Evolutionary conservation across 345 rosid genomes (phyloP), one percentile per base, ranked within the genome.

Genomic region (Brassica juncea): DNA sequence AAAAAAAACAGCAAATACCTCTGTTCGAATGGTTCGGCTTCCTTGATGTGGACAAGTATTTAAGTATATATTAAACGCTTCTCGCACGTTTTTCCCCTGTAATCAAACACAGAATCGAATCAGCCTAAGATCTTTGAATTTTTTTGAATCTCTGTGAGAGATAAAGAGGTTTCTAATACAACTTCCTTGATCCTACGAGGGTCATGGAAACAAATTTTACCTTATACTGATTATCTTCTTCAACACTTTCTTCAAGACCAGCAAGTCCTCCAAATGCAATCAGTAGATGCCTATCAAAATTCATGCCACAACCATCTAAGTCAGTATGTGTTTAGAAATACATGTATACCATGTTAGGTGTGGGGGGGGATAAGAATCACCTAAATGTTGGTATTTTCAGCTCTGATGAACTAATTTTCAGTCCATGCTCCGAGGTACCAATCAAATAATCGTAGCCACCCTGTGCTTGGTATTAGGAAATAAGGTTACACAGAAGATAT

Each of bases 351-450:
- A 42, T 14, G 31, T 64, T 39, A 28, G 47, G 25, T 23, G 25
- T 0, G 25, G 25, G 25, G 31, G n/a, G 12, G 5, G 10, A 66
- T 27, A 71, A 74, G 6, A 67, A 27, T 74, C 21, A 93, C 99
- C 94, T 89, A 86, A 88, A 91, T 57, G 79, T 60, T 31, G 97
- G 97, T 82, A 95, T 74, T 37, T 68, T 78, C 35, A 93, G 90
- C 81, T 93, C 86, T 16, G 97, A 90, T 77, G 98, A 83, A 52
- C 82, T 87, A 68, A 90, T 72, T 54, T 82, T 74, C n/a, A 75
- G 72, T 55, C 99, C 99, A 71, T 95, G 98, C 90, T 95, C 98
- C n/a, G 99, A 95, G 35, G 98, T 93, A 74, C 99, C 97, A 30
- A 95, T 88, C 77, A 86, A 76, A 83, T 89, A 83, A 85, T 93